Percentiles rank a stretch among this genome's conserved stretches.
phyloP scores from a whole-genome alignment of 495 filamentous ascomycete species.

The Penicillium diatomitis region DNA sequence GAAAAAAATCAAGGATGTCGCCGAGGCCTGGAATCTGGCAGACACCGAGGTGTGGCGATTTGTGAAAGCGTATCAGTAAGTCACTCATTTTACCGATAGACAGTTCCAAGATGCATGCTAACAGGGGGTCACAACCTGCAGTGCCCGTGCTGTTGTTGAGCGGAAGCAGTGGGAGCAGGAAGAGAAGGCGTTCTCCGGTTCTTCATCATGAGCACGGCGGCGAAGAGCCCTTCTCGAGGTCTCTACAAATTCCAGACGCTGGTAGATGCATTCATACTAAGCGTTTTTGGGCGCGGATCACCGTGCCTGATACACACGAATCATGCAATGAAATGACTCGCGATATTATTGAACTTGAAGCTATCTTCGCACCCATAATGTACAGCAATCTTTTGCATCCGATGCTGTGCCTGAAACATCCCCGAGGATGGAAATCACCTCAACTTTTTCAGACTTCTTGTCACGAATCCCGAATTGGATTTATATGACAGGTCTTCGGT shows the following conservation, averaged over 20 bases:
- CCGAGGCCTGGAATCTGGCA: slow-evolving; percentile 89
- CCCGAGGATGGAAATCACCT: too few relatives aligned
- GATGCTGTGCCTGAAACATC: too few relatives aligned
- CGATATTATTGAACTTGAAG: too few relatives aligned
- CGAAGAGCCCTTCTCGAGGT: not conserved
- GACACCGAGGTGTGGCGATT: slow-evolving; percentile 94
- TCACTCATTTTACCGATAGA: not conserved
- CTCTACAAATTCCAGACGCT: not conserved
- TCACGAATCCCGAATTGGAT: too few relatives aligned
- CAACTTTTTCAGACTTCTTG: too few relatives aligned
- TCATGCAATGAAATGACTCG: too few relatives aligned
- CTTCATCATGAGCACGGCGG: slow-evolving; percentile 6
- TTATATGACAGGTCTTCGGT: too few relatives aligned
- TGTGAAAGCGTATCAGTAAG: slow-evolving; percentile 56
- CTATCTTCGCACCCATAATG: too few relatives aligned
- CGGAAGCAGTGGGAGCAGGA: slow-evolving; percentile 39
- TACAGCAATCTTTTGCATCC: too few relatives aligned
- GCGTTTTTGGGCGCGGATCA: too few relatives aligned
- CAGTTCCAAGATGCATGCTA: too few relatives aligned
- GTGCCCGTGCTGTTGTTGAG: slow-evolving; percentile 37
- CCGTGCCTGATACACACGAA: too few relatives aligned
- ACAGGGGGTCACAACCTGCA: slow-evolving; percentile 2
- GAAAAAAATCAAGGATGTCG: slow-evolving; percentile 44
- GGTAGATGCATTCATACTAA: slow-evolving; percentile 1
- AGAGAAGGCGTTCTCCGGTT: slow-evolving; percentile 33